Base-by-base conservation (phyloP, 169 alveolate genomes). In the Babesia sp. region DNA sequence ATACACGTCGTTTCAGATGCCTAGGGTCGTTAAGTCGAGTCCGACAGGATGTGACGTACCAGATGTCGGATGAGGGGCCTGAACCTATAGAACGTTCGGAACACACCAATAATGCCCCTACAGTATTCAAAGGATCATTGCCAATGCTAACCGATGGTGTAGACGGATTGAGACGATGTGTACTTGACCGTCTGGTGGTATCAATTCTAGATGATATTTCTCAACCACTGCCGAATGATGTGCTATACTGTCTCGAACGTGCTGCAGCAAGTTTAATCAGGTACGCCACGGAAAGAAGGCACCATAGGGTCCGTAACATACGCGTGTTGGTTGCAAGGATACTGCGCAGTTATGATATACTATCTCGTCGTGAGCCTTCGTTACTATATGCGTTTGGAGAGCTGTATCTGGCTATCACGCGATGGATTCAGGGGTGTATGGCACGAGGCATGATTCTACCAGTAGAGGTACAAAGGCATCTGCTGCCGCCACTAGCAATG, bases 401-500 rank as follows among this genome's bases (percentile, higher is more conserved):
- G 29, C n/a, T 72, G 56, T 61, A 72, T 18, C 37, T 57, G 31
- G 46, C 63, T 0, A 64, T 72, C 7, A 42, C 48, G 3, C 12
- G 24, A 1, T 72, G 83, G 83, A n/a, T 69, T 26, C 42, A 46
- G 46, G 1, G 16, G 9, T 34, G 51, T 12, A 5, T 20, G 14
- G 14, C n/a, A 5, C 36, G 34, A 16, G 55, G 61, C 0, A 3
- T 11, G 12, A 7, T 37, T n/a, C 1, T 72, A 16, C 83, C 83
- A 0, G 55, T 59, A 3, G 67, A 72, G 31, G 58, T 72, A 2
- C 72, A 72, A 24, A 26, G 74, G 34, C 66, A 72, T 26, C 37
- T 72, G 1, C 41, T 72, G 20, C 74, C 63, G 2, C 83, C 83
- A 12, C 20, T 72, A 22, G 83, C 63, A 26, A 28, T 64, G 18